phyloP scores from a whole-genome alignment of 257 asterid genomes.

The Nemophila menziesii region DNA sequence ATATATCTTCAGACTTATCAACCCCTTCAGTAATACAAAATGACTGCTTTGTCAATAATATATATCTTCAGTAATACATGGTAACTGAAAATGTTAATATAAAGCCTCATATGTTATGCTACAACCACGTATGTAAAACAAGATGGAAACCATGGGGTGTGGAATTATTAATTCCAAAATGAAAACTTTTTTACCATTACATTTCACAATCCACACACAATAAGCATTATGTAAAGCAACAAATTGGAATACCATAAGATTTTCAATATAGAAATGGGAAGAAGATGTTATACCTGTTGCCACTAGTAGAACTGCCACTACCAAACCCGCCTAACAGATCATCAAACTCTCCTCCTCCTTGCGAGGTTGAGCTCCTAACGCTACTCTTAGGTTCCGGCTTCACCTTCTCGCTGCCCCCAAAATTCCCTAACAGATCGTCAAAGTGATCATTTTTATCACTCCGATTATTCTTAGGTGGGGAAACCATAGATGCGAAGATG shows the following conservation, averaged over 20 bases:
- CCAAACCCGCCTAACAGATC: constrained; percentile 74
- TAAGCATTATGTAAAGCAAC: background rate
- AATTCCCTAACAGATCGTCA: background rate
- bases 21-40: too few species aligned
- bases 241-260: background rate
- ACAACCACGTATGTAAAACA: too few species aligned
- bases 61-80: too few species aligned
- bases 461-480: constrained; percentile 1
- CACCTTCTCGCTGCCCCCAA: constrained; percentile 24
- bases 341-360: constrained; percentile 22
- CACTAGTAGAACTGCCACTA: constrained; percentile 32
- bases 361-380: constrained; percentile 29
- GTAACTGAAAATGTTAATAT: too few species aligned
- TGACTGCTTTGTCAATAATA: too few species aligned
- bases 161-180: background rate
- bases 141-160: too few species aligned
- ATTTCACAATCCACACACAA: background rate
- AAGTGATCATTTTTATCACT: constrained; percentile 18
- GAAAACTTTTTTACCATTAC: background rate
- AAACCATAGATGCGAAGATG: constrained; percentile 35
- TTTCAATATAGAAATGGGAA: background rate
- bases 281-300: constrained; percentile 39
- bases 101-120: too few species aligned
- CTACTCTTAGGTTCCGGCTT: constrained; percentile 25
- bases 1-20: background rate